Percentiles rank a stretch among this genome's conserved stretches.
Conservation (phyloP, 805 yeast species). For the Myxozyma udenii region DNA sequence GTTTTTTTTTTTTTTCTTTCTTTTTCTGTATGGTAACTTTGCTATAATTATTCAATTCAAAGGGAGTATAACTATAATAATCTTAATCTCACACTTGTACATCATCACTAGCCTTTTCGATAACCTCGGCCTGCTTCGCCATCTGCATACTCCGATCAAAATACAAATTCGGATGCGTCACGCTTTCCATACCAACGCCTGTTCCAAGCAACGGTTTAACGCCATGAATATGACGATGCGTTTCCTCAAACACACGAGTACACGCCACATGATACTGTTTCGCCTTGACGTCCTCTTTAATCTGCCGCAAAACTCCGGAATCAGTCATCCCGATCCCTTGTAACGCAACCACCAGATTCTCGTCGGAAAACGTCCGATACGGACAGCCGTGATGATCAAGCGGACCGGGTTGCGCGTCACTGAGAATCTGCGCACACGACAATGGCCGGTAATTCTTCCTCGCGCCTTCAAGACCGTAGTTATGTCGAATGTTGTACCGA, state of each 20-base stretch:
- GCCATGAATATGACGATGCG: constrained; percentile 44
- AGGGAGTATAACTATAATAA: no score
- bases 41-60: no score
- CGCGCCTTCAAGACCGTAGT: constrained; percentile 89
- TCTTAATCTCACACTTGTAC: no score
- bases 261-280: constrained; percentile 83
- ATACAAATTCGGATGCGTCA: constrained; percentile 84
- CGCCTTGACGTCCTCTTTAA: constrained; percentile 63
- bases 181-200: constrained; percentile 47
- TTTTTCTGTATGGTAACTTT: no score
- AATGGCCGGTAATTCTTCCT: constrained; percentile 80
- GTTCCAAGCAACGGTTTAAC: constrained; percentile 34
- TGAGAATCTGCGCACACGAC: constrained; percentile 75
- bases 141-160: constrained; percentile 53
- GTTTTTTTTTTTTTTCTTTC: no score
- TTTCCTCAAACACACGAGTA: constrained; percentile 78
- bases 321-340: constrained; percentile 64
- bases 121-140: constrained; percentile 9
- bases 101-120: no score
- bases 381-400: constrained; percentile 91
- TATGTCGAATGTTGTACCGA: constrained; percentile 81
- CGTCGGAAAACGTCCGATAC: constrained; percentile 70
- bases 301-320: constrained; percentile 51
- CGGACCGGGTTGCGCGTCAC: constrained; percentile 56
- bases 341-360: constrained; percentile 56